Conservation (phyloP, 306 rosid genomes). For the Castanea crenata region DNA sequence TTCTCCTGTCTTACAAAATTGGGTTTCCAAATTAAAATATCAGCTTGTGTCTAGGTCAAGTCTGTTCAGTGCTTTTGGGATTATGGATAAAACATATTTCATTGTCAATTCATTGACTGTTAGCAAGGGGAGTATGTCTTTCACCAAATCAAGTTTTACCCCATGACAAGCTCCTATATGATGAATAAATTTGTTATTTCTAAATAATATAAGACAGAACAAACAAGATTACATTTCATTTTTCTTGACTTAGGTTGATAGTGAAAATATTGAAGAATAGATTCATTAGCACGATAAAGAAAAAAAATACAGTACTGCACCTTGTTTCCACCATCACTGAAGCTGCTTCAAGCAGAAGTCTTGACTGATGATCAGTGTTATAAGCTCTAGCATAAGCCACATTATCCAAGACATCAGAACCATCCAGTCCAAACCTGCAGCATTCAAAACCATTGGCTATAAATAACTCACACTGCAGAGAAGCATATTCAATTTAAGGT, state of each 20-base stretch:
- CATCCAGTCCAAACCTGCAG: constrained; percentile 90
- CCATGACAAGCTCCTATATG: background rate
- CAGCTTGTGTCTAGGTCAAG: background rate
- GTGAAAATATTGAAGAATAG: background rate
- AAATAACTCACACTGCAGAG: background rate
- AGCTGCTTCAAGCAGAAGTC: constrained; percentile 95
- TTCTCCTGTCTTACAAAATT: no score
- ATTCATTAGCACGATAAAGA: background rate
- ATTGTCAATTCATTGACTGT: background rate
- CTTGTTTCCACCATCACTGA: constrained; percentile 99
- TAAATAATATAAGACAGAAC: background rate
- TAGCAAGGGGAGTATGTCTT: background rate
- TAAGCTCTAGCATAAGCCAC: constrained; percentile 98
- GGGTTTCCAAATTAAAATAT: background rate
- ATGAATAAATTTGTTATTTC: background rate
- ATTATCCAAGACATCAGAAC: constrained; percentile 93
- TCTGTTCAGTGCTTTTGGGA: background rate
- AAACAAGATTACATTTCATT: background rate
- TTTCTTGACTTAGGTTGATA: constrained; percentile 8
- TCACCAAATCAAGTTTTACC: background rate
- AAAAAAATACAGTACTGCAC: constrained; percentile 30
- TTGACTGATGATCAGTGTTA: constrained; percentile 94
- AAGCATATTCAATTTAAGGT: constrained; percentile 2
- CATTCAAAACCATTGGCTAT: constrained; percentile 22
- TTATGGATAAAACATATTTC: background rate